Base-by-base conservation (phyloP, 2,329 filamentous ascomycete species). In the Periglandula ipomoeae region DNA sequence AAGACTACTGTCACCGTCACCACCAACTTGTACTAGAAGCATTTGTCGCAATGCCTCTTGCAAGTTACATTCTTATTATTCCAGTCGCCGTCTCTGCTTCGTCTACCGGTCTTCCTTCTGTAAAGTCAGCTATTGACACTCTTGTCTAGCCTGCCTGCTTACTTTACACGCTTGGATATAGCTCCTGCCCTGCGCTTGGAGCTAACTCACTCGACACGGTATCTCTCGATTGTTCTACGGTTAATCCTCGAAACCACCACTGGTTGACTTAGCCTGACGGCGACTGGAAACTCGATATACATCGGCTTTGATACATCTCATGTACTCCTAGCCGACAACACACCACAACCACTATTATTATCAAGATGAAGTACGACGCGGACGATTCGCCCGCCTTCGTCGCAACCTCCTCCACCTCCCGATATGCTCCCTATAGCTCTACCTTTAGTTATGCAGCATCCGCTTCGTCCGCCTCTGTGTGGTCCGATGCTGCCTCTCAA, bases 391-490 rank as follows among this genome's bases (percentile, higher is more conserved):
- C 76, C 68, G 69, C 70, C 65, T 73, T 72, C 63, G 68, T 70
- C 65, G 65, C 66, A 54, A 63, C 68, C 57, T 66, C 70, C 13
- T 23, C 47, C 53, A 55, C 58, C 60, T 24, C 47, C 35, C 70
- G 64, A 64, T 73, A 76, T 71, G 70, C 70, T 52, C 78, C 82
- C 55, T 90, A 88, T 68, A 79, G 78, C 63, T 78, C 81, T 51
- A 83, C 84, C 38, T 70, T 89, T 73, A 80, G 83, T 61, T 84
- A 84, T 49, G 87, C 85, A 57, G 81, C 85, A 50, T 89, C 87
- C 26, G 85, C 85, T 49, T 89, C 86, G 19, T 79, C 84, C 50
- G 79, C 82, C 49, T 93, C 87, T 30, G 75, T 89, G 58, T 93
- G 88, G 75, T 93, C 88, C 56, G 75, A 85, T 60, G 78, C 74